Base-by-base conservation (phyloP, 352 stramenopile genomes). In the Pythium insidiosum region DNA sequence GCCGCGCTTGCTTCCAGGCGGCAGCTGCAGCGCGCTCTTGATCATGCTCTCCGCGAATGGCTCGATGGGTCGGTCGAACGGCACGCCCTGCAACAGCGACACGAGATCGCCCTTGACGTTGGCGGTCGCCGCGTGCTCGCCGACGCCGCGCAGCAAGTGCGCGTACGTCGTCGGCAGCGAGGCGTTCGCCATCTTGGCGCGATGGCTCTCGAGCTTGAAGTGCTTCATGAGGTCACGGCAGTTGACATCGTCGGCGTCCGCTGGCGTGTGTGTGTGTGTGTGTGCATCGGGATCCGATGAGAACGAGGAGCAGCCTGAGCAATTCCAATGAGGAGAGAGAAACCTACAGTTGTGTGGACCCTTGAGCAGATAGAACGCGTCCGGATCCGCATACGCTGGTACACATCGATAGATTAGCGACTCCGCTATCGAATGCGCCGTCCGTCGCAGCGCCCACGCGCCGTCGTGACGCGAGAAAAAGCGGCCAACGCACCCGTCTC, bases 1-100 rank as follows among this genome's bases (percentile, higher is more conserved):
- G 6, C 73, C 72, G 7, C 43, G 65, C 56, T 87, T 86, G 38
- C 57, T 84, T 18, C 69, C 63, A 2, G 72, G 48, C 0, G 75
- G 76, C 15, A 91, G 56, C 44, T 88, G 75, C 16, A 88, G 52
- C 6, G 71, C 76, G 34, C 63, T 84, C 47, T 88, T 84, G 16
- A 91, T 59, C 13, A 88, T 50, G 43, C 58, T 81, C 47, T 88
- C 73, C 2, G 79, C 65, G 15, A 91, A 51, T 16, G 67, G 69
- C 43, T 91, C 76, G 39, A 91, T 88, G 2, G 79, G 79, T 5
- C 79, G 72, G 39, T 88, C 79, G 24, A 91, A 91, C 1, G 79
- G 76, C 3, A 87, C 73, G 19, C 77, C 76, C 19, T 88, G 58
- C 12, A 89, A 42, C 29, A 89, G 59, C 1, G 58, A 55, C 13